Base-by-base conservation (phyloP, 2,329 filamentous ascomycete genomes). In the Periconia sp. region DNA sequence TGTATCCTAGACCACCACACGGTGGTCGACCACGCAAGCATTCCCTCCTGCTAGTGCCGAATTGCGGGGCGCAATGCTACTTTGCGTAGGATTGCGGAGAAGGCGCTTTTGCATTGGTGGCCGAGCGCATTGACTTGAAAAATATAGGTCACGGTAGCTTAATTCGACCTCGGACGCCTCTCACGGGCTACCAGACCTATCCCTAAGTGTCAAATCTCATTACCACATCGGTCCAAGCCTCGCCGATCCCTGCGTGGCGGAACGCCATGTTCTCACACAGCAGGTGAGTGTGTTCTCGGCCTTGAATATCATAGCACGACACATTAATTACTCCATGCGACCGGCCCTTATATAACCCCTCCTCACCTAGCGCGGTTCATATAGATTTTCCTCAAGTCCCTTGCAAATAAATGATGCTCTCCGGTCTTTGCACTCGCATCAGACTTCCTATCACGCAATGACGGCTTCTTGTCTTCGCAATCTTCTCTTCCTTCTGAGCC, bases 291-390 rank as follows among this genome's bases (percentile, higher is more conserved):
- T 48, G 56, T 57, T 59, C 61, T 62, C 57, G 62, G 59, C 62
- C 53, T 62, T 46, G 49, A 50, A 48, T 37, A 48, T 48, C 46
- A 55, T 54, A 60, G 57, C 51, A 50, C 60, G 59, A 61, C 37
- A 53, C 46, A 61, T 63, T 62, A 64, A 66, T 65, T 57, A 61
- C 58, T 66, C 63, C 57, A 63, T 67, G 54, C 50, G 53, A 58
- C 56, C 63, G 59, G 49, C 48, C 54, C 58, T 59, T 65, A 60
- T 60, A 57, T 45, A 53, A 64, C 60, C 61, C 63, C 55, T 61
- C 61, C 35, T 44, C 59, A 53, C 49, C 49, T 49, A 53, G 54
- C 53, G 59, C 54, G 52, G 52, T 63, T 66, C 59, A 61, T 61
- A 13, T 68, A 66, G 51, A 57, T 57, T 65, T 63, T 54, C 51